Percentiles rank a stretch among this genome's conserved stretches.
phyloP scores from a whole-genome alignment of 129 eudicot genomes.

The Smallanthus sonchifolius region DNA sequence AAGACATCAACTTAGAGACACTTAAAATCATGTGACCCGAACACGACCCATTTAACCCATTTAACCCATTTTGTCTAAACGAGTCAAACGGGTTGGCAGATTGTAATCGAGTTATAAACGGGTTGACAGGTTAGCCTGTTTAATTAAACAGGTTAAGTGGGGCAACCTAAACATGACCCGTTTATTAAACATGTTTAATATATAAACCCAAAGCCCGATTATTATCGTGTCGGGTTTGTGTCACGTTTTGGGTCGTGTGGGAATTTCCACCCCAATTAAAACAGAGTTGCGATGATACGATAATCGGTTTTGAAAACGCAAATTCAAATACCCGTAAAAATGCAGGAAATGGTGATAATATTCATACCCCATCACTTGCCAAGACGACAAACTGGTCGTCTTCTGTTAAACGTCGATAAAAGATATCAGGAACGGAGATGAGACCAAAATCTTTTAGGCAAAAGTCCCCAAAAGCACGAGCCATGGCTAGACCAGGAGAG shows the following conservation, averaged over 20 bases:
- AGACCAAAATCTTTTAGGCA: conserved; percentile 89
- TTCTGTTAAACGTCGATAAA: conserved; percentile 56
- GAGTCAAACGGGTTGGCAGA: background rate
- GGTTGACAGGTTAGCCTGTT: no score
- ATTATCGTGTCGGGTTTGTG: background rate
- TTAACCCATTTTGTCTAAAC: no score
- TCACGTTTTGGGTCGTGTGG: background rate
- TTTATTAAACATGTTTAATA: background rate
- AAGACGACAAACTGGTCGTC: conserved; percentile 74
- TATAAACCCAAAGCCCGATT: background rate
- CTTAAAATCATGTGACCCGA: no score
- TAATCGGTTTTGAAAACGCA: background rate
- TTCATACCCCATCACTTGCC: conserved; percentile 84
- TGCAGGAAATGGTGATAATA: background rate
- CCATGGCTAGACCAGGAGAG: conserved; percentile 95
- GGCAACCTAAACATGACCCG: background rate
- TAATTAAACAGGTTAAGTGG: no score
- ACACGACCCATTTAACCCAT: no score
- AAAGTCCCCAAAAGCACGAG: conserved; percentile 93
- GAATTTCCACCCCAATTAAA: background rate
- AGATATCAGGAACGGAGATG: conserved; percentile 74
- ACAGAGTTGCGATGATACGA: background rate
- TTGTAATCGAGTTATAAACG: no score
- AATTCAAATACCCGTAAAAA: background rate
- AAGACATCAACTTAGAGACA: no score